Percentiles rank a stretch among this genome's conserved stretches.
Conservation (phyloP, 306 rosid species). For the Inga laurina region DNA sequence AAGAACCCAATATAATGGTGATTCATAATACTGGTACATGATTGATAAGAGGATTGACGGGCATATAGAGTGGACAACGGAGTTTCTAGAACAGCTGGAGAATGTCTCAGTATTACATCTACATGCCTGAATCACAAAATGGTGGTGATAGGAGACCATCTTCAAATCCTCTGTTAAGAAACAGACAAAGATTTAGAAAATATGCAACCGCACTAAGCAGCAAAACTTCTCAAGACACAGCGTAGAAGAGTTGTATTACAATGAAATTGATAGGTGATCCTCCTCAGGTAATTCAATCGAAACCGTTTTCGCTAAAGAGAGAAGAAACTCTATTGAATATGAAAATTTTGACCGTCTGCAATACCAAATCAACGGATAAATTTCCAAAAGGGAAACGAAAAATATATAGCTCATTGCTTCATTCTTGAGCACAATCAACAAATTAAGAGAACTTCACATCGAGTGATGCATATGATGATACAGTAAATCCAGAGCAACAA, state of each 20-base stretch:
- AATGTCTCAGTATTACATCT: slow-evolving; percentile 12
- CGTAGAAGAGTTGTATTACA: slow-evolving; percentile 26
- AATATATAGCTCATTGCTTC: not conserved
- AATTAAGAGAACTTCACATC: not conserved
- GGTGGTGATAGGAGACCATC: slow-evolving; percentile 29
- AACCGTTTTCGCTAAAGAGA: slow-evolving; percentile 39
- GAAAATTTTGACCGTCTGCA: slow-evolving; percentile 46
- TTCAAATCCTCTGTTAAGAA: slow-evolving; percentile 37
- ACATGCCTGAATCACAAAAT: slow-evolving; percentile 38
- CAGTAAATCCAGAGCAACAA: not conserved
- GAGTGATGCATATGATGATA: not conserved
- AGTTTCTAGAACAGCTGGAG: not conserved
- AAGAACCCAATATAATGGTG: slow-evolving; percentile 15
- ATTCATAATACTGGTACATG: not conserved
- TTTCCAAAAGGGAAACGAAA: slow-evolving; percentile 6
- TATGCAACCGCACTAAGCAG: not conserved
- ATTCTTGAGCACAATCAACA: not conserved
- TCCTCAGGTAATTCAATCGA: slow-evolving; percentile 27
- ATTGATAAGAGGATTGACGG: not conserved
- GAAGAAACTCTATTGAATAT: slow-evolving; percentile 47
- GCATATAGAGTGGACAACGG: not conserved
- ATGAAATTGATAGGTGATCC: slow-evolving; percentile 25
- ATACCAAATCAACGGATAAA: slow-evolving; percentile 7
- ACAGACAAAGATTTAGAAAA: slow-evolving; percentile 24
- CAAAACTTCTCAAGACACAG: slow-evolving; percentile 2